Evolutionary conservation across 257 asterid genomes (phyloP).

Genomic region (Solanum chmielewskii): DNA sequence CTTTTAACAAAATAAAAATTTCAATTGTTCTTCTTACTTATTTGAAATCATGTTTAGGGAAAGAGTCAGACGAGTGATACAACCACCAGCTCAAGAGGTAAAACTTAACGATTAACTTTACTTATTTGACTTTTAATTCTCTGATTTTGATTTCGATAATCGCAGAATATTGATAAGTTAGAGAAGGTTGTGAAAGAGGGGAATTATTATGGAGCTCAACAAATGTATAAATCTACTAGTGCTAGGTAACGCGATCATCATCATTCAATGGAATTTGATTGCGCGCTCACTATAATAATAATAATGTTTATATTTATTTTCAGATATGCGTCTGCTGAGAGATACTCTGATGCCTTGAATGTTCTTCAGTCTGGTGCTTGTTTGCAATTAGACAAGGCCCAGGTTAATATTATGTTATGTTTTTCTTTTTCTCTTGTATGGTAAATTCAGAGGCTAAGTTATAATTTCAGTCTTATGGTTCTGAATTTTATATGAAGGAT

Average conservation of each 20-base stretch:
- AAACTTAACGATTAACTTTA: neutral
- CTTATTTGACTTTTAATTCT: neutral
- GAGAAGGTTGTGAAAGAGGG: conserved; percentile 68
- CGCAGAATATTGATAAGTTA: conserved; percentile 65
- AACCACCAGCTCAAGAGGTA: conserved; percentile 77
- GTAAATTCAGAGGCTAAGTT: no score
- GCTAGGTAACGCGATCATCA: conserved; percentile 22
- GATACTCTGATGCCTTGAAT: conserved; percentile 70
- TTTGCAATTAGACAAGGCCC: conserved; percentile 66
- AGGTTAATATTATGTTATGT: conserved; percentile 29
- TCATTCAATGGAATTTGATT: neutral
- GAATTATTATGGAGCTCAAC: conserved; percentile 94
- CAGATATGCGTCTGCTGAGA: conserved; percentile 54
- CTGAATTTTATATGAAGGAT: neutral
- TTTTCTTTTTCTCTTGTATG: neutral
- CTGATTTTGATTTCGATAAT: neutral
- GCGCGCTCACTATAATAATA: neutral
- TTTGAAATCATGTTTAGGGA: conserved; percentile 53
- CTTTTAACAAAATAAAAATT: neutral
- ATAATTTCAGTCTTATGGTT: neutral
- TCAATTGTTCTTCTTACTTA: neutral
- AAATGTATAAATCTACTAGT: conserved; percentile 84
- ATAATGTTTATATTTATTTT: neutral
- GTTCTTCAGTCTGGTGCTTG: conserved; percentile 90
- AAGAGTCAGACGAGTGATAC: conserved; percentile 48